A percentile compares a stretch with the other conserved stretches of the same genome.
phyloP scores from a whole-genome alignment of 1,284 basidiomycete genomes.

The Cystobasidiaceae sp. region DNA sequence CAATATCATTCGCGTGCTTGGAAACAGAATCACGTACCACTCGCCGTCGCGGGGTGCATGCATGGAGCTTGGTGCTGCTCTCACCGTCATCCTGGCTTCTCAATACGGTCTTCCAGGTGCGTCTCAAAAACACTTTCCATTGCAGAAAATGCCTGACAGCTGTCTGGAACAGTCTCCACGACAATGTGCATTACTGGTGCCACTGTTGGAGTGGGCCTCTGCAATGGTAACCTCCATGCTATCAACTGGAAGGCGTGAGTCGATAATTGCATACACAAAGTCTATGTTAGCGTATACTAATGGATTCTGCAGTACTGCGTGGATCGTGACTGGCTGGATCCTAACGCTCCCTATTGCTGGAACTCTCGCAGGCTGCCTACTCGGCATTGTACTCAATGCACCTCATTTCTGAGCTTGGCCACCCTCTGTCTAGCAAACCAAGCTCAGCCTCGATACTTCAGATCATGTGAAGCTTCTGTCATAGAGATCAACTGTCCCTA shows the following conservation, averaged over 20 bases:
- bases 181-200: conserved; percentile 52
- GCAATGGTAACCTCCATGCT: conserved; percentile 47
- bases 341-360: conserved; percentile 50
- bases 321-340: conserved; percentile 43
- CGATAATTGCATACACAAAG: no score
- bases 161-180: conserved; percentile 34
- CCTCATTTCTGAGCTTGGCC: conserved; percentile 43
- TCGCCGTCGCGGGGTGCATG: conserved; percentile 52
- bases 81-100: conserved; percentile 51
- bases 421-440: no score
- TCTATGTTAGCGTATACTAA: no score
- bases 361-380: conserved; percentile 45
- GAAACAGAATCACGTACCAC: conserved; percentile 50
- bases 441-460: no score
- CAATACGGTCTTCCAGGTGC: conserved; percentile 44
- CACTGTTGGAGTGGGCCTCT: conserved; percentile 50
- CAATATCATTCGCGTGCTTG: conserved; percentile 42
- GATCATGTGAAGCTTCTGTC: no score
- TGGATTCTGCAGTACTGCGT: no score
- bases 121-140: conserved; percentile 17
- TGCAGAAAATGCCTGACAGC: background rate
- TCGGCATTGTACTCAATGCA: conserved; percentile 49
- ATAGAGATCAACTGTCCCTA: no score
- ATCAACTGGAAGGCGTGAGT: conserved; percentile 43
- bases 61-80: conserved; percentile 52